These are phyloP conservation scores for Quaeritorhiza haematococci DNA, from an alignment of 371 early-diverging fungal genomes.

Conservation along the genomic window DNA sequence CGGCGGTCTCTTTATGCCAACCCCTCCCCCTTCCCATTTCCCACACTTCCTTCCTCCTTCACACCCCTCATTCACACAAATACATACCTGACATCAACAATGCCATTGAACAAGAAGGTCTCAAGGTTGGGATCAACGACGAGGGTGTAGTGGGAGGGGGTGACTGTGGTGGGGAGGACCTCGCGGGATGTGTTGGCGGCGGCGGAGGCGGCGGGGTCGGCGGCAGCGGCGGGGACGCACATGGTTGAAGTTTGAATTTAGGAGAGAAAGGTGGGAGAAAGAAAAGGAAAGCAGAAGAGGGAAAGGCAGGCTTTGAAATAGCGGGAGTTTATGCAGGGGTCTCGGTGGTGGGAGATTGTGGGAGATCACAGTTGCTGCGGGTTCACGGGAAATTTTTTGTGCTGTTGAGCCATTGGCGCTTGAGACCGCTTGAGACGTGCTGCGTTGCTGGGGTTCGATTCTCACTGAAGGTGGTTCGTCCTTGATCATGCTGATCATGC, in stretches of 20 bases:
- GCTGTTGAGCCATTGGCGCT: too few species aligned
- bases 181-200: conserved; percentile 34
- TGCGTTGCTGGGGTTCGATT: too few species aligned
- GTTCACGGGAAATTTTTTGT: too few species aligned
- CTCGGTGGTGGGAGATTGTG: too few species aligned
- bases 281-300: neutral
- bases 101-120: conserved; percentile 61
- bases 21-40: too few species aligned
- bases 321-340: too few species aligned
- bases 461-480: too few species aligned
- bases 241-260: conserved; percentile 82
- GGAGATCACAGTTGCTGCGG: too few species aligned
- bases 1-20: too few species aligned
- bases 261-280: conserved; percentile 58
- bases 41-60: too few species aligned
- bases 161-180: conserved; percentile 66
- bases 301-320: neutral
- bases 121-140: conserved; percentile 64
- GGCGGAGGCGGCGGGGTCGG: conserved; percentile 78
- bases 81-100: conserved; percentile 33
- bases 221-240: conserved; percentile 80
- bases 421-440: too few species aligned
- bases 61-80: neutral
- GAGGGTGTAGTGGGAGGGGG: conserved; percentile 72
- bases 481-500: too few species aligned